Conservation (phyloP, 192 early-diverging fungal species). For the Rhizophlyctis rosea region DNA sequence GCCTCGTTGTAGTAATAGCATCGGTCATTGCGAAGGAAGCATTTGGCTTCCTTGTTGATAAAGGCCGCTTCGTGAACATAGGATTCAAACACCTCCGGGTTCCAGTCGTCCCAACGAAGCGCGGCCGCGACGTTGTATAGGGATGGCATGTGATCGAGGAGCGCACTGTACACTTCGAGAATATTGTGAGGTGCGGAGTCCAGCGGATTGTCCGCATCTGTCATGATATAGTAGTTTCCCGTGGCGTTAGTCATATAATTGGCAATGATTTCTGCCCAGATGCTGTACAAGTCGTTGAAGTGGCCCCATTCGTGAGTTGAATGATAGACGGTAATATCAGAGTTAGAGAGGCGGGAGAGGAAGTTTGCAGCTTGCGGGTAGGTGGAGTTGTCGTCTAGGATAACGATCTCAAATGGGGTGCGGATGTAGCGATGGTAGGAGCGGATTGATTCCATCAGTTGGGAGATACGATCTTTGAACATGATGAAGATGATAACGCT, state of each 20-base stretch:
- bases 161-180: background rate
- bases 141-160: background rate
- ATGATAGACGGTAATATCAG: background rate
- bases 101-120: conserved; percentile 18
- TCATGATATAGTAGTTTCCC: conserved; percentile 1
- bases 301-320: background rate
- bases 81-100: background rate
- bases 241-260: background rate
- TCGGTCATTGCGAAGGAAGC: background rate
- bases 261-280: background rate
- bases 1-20: conserved; percentile 9
- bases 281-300: conserved; percentile 5
- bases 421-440: conserved; percentile 3
- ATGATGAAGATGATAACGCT: conserved; percentile 5
- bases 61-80: background rate
- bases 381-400: conserved; percentile 13
- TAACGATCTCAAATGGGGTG: conserved; percentile 13
- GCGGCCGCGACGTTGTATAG: conserved; percentile 9
- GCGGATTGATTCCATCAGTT: conserved; percentile 4
- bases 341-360: background rate
- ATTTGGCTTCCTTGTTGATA: background rate
- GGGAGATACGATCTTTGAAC: conserved; percentile 12
- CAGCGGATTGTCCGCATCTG: conserved; percentile 8
- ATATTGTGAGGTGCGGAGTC: conserved; percentile 13
- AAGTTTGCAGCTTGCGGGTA: conserved; percentile 7